Percentiles rank a stretch among this genome's conserved stretches.
These are phyloP conservation scores for Pseudonitzschia multistriata DNA, from an alignment of 108 stramenopile species.

Conservation along the genomic window DNA sequence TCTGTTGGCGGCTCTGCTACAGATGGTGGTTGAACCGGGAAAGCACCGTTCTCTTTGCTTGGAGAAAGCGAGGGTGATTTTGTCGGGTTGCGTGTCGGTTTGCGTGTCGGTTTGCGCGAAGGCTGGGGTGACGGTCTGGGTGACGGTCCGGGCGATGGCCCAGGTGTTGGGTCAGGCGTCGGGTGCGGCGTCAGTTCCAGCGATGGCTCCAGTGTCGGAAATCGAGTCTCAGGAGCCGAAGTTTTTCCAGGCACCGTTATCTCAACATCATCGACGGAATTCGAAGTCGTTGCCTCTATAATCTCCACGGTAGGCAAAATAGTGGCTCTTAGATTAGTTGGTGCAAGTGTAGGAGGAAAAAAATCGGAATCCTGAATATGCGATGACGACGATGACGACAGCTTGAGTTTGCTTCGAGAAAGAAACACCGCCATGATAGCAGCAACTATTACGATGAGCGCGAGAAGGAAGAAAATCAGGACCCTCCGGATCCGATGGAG, in stretches of 20 bases:
- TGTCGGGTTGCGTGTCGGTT: neutral
- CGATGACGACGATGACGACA: neutral
- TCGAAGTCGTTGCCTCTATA: no score
- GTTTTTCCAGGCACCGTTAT: neutral
- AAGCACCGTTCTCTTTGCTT: no score
- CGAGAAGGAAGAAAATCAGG: neutral
- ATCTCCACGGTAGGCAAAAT: no score
- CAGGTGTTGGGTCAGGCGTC: no score
- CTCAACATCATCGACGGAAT: no score
- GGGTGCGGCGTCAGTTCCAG: no score
- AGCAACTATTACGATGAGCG: neutral
- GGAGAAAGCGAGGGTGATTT: neutral
- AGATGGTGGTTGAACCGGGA: no score
- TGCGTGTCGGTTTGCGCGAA: constrained; percentile 1
- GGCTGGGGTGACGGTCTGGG: no score
- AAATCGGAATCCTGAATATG: neutral
- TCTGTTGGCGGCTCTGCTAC: neutral
- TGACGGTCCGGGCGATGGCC: no score
- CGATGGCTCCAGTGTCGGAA: no score
- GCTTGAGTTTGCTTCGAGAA: neutral
- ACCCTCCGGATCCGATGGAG: neutral
- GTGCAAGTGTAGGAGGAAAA: neutral
- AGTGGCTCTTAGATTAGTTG: constrained; percentile 7
- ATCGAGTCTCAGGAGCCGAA: no score
- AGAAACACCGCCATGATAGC: neutral